Percentiles rank a stretch among this genome's conserved stretches.
phyloP scores from a whole-genome alignment of 2,329 filamentous ascomycete species.

The Phaeosphaeriaceae sp. region DNA sequence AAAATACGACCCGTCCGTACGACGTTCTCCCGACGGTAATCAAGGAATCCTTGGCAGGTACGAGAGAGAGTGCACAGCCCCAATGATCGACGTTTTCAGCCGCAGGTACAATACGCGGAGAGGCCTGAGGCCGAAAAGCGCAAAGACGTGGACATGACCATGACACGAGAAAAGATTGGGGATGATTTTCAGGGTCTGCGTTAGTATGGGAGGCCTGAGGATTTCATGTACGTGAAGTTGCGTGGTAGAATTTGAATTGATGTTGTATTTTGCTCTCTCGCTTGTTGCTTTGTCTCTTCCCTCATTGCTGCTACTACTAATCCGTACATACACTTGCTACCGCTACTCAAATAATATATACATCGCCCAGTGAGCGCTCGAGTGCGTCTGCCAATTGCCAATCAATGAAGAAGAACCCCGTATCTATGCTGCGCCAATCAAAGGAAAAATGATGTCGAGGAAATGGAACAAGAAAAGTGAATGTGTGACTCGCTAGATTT shows the following conservation, averaged over 20 bases:
- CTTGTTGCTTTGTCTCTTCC: not conserved
- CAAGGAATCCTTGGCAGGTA: constrained; percentile 21
- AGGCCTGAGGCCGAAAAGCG: constrained; percentile 8
- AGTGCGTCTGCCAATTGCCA: not conserved
- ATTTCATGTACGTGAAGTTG: not conserved
- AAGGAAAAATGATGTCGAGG: not conserved
- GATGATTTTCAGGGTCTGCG: not conserved
- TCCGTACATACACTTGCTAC: not conserved
- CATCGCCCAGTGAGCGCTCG: not conserved
- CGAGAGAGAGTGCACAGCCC: not conserved
- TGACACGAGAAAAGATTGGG: not conserved
- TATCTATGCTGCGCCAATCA: not conserved
- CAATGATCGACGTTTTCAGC: constrained; percentile 8
- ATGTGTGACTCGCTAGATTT: constrained; percentile 1
- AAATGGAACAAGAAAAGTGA: not conserved
- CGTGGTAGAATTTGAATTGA: not conserved
- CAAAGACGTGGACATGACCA: not conserved
- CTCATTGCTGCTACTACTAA: not conserved
- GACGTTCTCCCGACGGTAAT: not conserved
- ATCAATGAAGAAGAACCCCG: not conserved
- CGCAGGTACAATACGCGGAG: no score
- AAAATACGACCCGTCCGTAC: not conserved
- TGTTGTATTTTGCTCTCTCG: not conserved
- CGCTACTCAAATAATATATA: not conserved
- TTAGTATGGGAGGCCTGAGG: not conserved